phyloP scores from a whole-genome alignment of 1,139 yeast species.

The Taphrina pruni region DNA sequence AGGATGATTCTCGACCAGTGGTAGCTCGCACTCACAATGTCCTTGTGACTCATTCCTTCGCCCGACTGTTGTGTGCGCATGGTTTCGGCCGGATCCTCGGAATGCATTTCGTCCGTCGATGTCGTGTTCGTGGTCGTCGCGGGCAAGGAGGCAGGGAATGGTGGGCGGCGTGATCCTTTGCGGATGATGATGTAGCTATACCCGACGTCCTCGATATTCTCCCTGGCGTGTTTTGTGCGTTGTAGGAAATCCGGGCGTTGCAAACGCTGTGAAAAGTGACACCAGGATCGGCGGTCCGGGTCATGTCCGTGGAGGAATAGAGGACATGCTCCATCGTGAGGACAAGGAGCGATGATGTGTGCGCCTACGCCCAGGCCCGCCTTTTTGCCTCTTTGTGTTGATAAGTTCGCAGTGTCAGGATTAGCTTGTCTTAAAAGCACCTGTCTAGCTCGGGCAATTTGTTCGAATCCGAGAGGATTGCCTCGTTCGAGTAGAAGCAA shows the following conservation, averaged over 20 bases:
- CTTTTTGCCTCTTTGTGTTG: neutral
- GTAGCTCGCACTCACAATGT: conserved; percentile 44
- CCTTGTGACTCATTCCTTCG: conserved; percentile 50
- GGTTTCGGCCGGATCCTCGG: no score
- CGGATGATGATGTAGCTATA: conserved; percentile 78
- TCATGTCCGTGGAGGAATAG: conserved; percentile 67
- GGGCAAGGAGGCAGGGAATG: neutral
- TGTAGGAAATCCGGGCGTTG: conserved; percentile 73
- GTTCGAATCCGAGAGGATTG: conserved; percentile 85
- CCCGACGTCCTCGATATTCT: conserved; percentile 71
- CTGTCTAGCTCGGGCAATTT: conserved; percentile 88
- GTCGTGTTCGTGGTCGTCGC: conserved; percentile 25
- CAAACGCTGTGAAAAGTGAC: conserved; percentile 75
- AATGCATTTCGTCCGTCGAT: conserved; percentile 46
- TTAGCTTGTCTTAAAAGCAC: conserved; percentile 73
- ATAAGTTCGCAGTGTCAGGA: conserved; percentile 3
- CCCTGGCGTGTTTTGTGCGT: conserved; percentile 38
- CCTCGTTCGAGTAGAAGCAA: conserved; percentile 85
- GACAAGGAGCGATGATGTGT: conserved; percentile 79
- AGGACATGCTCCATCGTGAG: conserved; percentile 88
- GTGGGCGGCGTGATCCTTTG: conserved; percentile 55
- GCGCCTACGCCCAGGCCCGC: conserved; percentile 16
- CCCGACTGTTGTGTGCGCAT: neutral
- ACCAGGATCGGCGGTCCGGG: conserved; percentile 72
- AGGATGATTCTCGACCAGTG: conserved; percentile 78